Percentiles rank a stretch among this genome's conserved stretches.
Conservation (phyloP, 768 basidiomycete species). For the Austroboletus eburneus region DNA sequence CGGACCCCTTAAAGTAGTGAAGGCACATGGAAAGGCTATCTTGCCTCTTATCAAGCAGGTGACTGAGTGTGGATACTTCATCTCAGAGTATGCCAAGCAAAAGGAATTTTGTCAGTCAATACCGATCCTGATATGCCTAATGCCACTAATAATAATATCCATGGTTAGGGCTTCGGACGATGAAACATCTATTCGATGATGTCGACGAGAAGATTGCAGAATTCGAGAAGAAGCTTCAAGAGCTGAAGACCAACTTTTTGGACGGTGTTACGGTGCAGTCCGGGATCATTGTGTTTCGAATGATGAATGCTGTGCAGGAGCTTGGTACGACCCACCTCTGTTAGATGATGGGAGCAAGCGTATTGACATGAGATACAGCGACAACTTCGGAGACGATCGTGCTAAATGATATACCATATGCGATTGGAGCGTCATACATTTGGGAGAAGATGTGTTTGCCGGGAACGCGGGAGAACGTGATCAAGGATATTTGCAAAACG, state of each 20-base stretch:
- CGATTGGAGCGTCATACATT: conserved; percentile 19
- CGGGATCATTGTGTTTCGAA: conserved; percentile 18
- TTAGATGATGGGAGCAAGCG: neutral
- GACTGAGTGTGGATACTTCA: neutral
- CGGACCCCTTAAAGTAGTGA: neutral
- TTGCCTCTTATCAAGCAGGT: neutral
- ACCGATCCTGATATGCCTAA: neutral
- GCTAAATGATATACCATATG: conserved; percentile 20
- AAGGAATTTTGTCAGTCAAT: conserved; percentile 3
- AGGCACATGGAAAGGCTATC: neutral
- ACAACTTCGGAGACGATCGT: conserved; percentile 15
- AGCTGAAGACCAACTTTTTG: conserved; percentile 17
- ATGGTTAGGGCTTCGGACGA: conserved; percentile 11
- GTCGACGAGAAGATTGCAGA: conserved; percentile 14
- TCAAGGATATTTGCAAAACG: conserved; percentile 15
- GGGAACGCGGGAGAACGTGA: conserved; percentile 17
- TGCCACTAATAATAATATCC: conserved; percentile 1
- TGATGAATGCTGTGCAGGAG: conserved; percentile 13
- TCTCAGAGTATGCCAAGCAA: neutral
- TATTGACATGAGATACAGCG: neutral
- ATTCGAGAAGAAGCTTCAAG: conserved; percentile 17
- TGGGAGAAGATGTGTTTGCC: conserved; percentile 18
- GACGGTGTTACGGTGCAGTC: conserved; percentile 12
- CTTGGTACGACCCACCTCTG: conserved; percentile 2
- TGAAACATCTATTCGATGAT: conserved; percentile 13